phyloP scores from a whole-genome alignment of 768 basidiomycete species.

The Rhodotorula toruloides region DNA sequence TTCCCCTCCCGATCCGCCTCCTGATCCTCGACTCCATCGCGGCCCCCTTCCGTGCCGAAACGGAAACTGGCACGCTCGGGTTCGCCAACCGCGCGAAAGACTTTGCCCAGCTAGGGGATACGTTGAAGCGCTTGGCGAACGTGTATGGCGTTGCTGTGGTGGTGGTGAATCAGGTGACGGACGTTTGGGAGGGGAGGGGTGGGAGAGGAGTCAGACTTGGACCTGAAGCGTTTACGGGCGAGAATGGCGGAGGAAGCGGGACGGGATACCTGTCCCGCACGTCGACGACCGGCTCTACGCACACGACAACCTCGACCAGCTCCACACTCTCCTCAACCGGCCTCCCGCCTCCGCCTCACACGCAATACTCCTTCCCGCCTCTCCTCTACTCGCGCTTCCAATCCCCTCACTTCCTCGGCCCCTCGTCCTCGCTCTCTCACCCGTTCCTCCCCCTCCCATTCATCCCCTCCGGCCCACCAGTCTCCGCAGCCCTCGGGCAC shows the following conservation, averaged over 20 bases:
- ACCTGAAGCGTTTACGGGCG: too few relatives aligned
- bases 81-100: conserved; percentile 69
- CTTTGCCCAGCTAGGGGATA: conserved; percentile 61
- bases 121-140: conserved; percentile 66
- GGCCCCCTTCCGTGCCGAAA: conserved; percentile 68
- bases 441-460: neutral
- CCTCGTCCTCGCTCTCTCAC: neutral
- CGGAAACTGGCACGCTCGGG: conserved; percentile 58
- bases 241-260: too few relatives aligned
- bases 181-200: conserved; percentile 56
- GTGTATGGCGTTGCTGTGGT: conserved; percentile 65
- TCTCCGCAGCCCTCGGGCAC: conserved; percentile 28
- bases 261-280: conserved; percentile 12
- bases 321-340: neutral
- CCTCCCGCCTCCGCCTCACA: conserved; percentile 19
- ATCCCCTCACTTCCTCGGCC: conserved; percentile 17
- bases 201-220: neutral
- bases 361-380: conserved; percentile 14
- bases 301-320: neutral
- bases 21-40: conserved; percentile 82
- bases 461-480: neutral
- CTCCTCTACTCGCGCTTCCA: conserved; percentile 29
- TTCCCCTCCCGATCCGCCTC: conserved; percentile 65
- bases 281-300: conserved; percentile 9
- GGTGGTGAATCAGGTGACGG: conserved; percentile 82